Evolutionary conservation across 495 filamentous ascomycete genomes (phyloP), one percentile per base, ranked within the genome.

Genomic region (Penicillium manginii): DNA sequence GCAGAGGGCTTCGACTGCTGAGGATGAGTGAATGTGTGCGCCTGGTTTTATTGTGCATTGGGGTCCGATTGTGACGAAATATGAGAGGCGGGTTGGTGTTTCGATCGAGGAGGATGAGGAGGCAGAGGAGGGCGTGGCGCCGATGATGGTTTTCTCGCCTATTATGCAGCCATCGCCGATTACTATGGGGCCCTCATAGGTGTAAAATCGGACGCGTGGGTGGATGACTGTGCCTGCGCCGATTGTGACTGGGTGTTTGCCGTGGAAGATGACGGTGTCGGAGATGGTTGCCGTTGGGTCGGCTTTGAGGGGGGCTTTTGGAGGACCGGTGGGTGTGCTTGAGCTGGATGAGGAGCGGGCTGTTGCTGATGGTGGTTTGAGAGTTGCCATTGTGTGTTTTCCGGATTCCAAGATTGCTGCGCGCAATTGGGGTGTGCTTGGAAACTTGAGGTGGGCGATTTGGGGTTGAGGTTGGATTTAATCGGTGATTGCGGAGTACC

Each of bases 81-180:
- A 64, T 2, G 77, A 78, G 45, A 79, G 64, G 4, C 69, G 68
- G 18, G 69, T 78, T 14, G 66, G 22, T 23, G 39, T 50, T 10
- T 62, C 63, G 18, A 54, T 50, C 45, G 52, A 46, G n/a, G 51
- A 61, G 50, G 67, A 51, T 8, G 50, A 35, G 12, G 60, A 52
- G 42, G 57, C 43, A 22, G 74, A 68, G 4, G 69, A 65, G 11
- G 78, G 65, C 43, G 74, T 71, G 4, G 78, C 77, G 0, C 85
- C 87, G n/a, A 92, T 78, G 3, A 73, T 73, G 23, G 79, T 77
- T 49, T 89, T 87, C 75, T 97, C 92, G 59, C 85, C 83, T 47
- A 97, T 82, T 33, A 94, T 87, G 70, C 88, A 91, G 37, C 84
- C 79, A 11, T 86, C 83, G 0, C 89, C 90, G 47, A 97, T 83